Evolutionary conservation across 805 yeast genomes (phyloP).

Genomic region (Starmerella cellae): DNA sequence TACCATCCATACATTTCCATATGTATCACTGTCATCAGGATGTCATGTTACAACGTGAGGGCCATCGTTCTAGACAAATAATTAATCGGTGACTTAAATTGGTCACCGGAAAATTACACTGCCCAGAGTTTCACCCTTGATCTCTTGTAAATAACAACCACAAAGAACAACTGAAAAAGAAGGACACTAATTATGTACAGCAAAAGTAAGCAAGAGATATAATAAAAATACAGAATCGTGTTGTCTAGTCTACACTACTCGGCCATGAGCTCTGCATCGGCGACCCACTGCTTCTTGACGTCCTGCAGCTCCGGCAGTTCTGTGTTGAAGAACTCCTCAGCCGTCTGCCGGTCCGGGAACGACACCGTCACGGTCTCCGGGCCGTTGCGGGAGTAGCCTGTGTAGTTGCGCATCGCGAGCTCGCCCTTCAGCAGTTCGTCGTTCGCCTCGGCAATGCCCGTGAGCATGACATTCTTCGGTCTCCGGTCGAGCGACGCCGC

Average conservation of each 20-base stretch:
- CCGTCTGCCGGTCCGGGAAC: conserved; percentile 29
- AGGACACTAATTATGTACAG: no score
- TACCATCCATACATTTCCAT: no score
- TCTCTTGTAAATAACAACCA: no score
- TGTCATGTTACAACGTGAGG: no score
- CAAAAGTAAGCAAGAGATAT: no score
- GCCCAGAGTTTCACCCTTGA: no score
- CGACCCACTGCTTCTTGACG: conserved; percentile 24
- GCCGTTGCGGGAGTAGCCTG: conserved; percentile 15
- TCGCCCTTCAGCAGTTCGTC: conserved; percentile 27
- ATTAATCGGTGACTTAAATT: no score
- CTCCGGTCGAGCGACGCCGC: conserved; percentile 28
- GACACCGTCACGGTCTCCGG: conserved; percentile 18
- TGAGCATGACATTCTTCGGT: conserved; percentile 28
- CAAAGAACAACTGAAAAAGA: no score
- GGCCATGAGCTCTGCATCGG: conserved; percentile 1
- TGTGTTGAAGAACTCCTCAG: conserved; percentile 28
- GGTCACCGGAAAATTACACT: no score
- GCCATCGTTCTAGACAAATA: no score
- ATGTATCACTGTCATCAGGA: no score
- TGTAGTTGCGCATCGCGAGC: conserved; percentile 20
- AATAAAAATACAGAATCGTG: neutral
- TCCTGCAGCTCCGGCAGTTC: conserved; percentile 25
- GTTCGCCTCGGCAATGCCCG: conserved; percentile 24
- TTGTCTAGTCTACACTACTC: neutral